These are phyloP conservation scores for Ogataea siamensis DNA, from an alignment of 805 yeast genomes.

Conservation along the genomic window DNA sequence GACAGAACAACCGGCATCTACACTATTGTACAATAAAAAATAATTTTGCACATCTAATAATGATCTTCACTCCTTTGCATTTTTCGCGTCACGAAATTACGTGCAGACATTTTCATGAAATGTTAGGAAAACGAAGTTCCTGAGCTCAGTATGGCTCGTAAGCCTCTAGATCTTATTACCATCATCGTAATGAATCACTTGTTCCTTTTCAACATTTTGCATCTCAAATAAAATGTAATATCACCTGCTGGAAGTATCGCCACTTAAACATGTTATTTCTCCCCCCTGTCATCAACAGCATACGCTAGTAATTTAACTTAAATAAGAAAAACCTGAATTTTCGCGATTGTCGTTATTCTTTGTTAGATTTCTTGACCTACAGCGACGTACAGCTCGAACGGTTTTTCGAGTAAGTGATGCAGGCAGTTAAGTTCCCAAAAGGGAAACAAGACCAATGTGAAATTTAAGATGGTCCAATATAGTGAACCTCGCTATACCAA, in stretches of 20 bases:
- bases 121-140: no score
- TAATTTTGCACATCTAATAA: neutral
- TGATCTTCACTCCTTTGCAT: neutral
- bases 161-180: no score
- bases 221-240: no score
- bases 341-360: no score
- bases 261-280: no score
- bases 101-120: neutral
- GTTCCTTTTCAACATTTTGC: no score
- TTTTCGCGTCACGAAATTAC: neutral
- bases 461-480: constrained; percentile 3
- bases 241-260: no score
- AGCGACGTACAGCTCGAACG: neutral
- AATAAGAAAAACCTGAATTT: no score
- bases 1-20: neutral
- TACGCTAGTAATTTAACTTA: neutral
- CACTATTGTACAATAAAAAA: neutral
- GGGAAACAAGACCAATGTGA: constrained; percentile 12
- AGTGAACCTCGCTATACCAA: no score
- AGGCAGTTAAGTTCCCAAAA: constrained; percentile 3
- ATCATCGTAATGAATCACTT: no score
- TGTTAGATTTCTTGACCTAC: neutral
- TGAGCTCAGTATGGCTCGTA: no score
- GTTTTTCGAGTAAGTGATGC: constrained; percentile 4
- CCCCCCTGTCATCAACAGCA: neutral